Conservation (phyloP, 306 rosid species). For the Prunus kanzakura region DNA sequence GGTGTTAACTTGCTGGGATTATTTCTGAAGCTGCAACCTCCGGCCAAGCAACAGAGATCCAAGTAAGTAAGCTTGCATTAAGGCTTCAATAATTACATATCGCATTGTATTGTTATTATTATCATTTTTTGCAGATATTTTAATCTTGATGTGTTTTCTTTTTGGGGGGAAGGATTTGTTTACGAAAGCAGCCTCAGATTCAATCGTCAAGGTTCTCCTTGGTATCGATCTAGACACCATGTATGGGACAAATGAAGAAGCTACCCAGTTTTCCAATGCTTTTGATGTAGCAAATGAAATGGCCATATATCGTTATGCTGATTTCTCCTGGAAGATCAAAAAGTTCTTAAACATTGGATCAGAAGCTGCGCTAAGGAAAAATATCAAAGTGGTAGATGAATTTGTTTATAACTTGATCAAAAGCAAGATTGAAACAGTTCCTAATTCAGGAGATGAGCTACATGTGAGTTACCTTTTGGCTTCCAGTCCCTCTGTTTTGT, state of each 20-base stretch:
- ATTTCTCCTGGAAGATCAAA: conserved; percentile 14
- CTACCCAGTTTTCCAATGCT: conserved; percentile 14
- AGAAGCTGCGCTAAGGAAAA: conserved; percentile 17
- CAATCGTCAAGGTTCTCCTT: conserved; percentile 18
- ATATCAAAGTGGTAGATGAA: not conserved
- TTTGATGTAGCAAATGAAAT: conserved; percentile 4
- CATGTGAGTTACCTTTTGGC: conserved; percentile 7
- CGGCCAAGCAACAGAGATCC: conserved; percentile 10
- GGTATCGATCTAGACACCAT: conserved; percentile 22
- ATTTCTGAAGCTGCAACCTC: not conserved
- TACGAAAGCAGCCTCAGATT: conserved; percentile 15
- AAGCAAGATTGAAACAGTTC: conserved; percentile 9
- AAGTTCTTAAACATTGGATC: conserved; percentile 22
- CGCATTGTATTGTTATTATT: not conserved
- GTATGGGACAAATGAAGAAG: conserved; percentile 10
- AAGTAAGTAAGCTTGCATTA: conserved; percentile 1
- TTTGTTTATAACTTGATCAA: conserved; percentile 11
- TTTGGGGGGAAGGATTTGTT: conserved; percentile 6
- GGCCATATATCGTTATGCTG: not conserved
- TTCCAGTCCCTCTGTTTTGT: not conserved
- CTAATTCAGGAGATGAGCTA: not conserved
- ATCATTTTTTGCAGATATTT: not conserved
- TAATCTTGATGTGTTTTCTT: not conserved
- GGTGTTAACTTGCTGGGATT: conserved; percentile 12
- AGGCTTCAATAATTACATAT: not conserved